Conservation (phyloP, 2,329 filamentous ascomycete species). For the Mycosphaerelloides madeirae region DNA sequence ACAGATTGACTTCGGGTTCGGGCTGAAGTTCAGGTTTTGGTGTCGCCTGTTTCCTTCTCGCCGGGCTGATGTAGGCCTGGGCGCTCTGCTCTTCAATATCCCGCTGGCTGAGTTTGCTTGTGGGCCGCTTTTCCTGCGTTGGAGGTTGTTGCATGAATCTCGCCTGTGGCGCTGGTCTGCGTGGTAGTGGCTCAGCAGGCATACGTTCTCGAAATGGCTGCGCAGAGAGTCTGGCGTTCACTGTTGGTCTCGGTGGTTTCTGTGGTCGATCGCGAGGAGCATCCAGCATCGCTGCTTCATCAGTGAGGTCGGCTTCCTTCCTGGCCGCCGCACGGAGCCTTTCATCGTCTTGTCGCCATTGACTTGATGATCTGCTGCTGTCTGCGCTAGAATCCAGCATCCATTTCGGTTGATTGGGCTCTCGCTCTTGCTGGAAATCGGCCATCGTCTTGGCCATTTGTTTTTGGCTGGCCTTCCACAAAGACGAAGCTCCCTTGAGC, state of each 20-base stretch:
- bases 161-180: slow-evolving; percentile 38
- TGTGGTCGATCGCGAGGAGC: slow-evolving; percentile 53
- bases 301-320: slow-evolving; percentile 34
- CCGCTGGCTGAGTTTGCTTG: slow-evolving; percentile 63
- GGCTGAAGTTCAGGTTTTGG: slow-evolving; percentile 32
- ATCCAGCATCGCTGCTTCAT: slow-evolving; percentile 73
- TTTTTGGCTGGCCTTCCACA: slow-evolving; percentile 94
- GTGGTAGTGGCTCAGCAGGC: slow-evolving; percentile 32
- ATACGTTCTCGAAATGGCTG: slow-evolving; percentile 19
- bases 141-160: slow-evolving; percentile 37
- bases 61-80: slow-evolving; percentile 82
- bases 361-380: slow-evolving; percentile 23
- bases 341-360: slow-evolving; percentile 25
- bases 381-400: slow-evolving; percentile 65
- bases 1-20: slow-evolving; percentile 33
- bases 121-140: slow-evolving; percentile 36
- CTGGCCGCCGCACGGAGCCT: slow-evolving; percentile 22
- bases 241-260: slow-evolving; percentile 30
- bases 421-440: slow-evolving; percentile 72
- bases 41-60: slow-evolving; percentile 67
- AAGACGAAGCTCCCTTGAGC: slow-evolving; percentile 87
- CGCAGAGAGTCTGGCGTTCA: slow-evolving; percentile 19
- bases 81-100: slow-evolving; percentile 73
- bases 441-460: slow-evolving; percentile 87
- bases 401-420: slow-evolving; percentile 85